Percentiles rank a stretch among this genome's conserved stretches.
phyloP scores from a whole-genome alignment of 768 basidiomycete genomes.

The Amanita molliuscula region DNA sequence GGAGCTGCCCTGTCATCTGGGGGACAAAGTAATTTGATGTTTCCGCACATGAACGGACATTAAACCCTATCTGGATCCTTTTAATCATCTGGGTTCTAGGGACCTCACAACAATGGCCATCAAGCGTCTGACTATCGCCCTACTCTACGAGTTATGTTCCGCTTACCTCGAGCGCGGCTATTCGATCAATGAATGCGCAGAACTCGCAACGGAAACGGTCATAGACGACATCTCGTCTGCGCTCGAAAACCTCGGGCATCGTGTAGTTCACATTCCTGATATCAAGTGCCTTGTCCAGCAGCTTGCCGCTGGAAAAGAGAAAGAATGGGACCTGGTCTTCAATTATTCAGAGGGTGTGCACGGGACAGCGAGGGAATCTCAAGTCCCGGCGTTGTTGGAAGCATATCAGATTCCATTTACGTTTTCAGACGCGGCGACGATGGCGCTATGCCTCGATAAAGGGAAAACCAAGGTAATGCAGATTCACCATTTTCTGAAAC shows the following conservation, averaged over 20 bases:
- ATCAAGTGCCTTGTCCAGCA: not conserved
- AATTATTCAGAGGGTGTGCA: constrained; percentile 16
- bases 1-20: no score
- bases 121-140: not conserved
- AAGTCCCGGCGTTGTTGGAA: constrained; percentile 17
- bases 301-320: not conserved
- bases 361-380: constrained; percentile 13
- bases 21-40: no score
- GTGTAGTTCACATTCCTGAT: not conserved
- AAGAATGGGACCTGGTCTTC: constrained; percentile 17
- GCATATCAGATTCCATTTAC: constrained; percentile 15
- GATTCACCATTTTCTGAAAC: not conserved
- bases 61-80: not conserved
- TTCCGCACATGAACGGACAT: not conserved
- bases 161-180: not conserved
- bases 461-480: constrained; percentile 15
- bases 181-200: not conserved
- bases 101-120: not conserved
- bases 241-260: not conserved
- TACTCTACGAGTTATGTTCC: not conserved
- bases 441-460: constrained; percentile 18
- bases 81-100: no score
- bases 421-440: constrained; percentile 15
- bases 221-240: not conserved
- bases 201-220: not conserved